Evolutionary conservation across 345 rosid species (phyloP).

Genomic region (Isatis tinctoria): DNA sequence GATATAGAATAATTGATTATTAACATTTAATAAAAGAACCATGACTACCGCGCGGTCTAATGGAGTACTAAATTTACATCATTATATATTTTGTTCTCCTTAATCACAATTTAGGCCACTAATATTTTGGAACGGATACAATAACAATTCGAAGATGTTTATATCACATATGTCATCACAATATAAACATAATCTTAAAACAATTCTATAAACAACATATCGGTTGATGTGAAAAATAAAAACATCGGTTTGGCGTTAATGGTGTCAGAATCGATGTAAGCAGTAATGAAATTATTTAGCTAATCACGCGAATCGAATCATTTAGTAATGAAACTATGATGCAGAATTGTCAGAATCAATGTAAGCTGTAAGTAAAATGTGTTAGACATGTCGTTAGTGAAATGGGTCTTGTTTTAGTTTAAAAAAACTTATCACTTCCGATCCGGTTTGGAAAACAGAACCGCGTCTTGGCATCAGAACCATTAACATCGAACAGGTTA

Average conservation of each 20-base stretch:
- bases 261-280: background rate
- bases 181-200: background rate
- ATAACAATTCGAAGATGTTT: background rate
- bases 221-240: background rate
- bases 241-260: background rate
- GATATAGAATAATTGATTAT: background rate
- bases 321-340: background rate
- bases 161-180: background rate
- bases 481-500: background rate
- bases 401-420: background rate
- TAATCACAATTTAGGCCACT: background rate
- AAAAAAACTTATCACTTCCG: background rate
- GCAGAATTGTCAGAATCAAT: background rate
- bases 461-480: constrained; percentile 24
- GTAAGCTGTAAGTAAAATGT: background rate
- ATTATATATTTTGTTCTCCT: background rate
- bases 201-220: background rate
- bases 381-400: background rate
- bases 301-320: background rate
- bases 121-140: background rate
- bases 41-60: background rate
- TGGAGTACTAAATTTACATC: background rate
- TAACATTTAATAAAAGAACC: background rate
- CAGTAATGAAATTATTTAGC: background rate
- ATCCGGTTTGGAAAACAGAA: constrained; percentile 26